These are phyloP conservation scores for Neurospora sp. DNA, from an alignment of 495 filamentous ascomycete species.

Conservation along the genomic window DNA sequence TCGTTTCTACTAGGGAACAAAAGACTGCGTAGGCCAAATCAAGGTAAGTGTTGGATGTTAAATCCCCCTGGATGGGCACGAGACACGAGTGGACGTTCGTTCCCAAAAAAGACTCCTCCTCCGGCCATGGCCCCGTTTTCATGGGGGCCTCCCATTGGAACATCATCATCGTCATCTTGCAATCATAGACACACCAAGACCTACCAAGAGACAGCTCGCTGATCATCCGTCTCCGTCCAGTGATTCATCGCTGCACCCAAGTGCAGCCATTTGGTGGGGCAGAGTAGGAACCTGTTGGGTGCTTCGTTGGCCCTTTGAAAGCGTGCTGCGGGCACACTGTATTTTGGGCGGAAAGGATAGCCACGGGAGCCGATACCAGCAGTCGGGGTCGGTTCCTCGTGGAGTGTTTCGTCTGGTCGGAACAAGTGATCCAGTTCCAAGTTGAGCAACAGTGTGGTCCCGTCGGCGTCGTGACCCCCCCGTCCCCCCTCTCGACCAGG, in stretches of 20 bases:
- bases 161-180: background rate
- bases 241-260: background rate
- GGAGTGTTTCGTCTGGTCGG: background rate
- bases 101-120: background rate
- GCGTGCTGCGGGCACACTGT: background rate
- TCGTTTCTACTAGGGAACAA: background rate
- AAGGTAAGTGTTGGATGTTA: background rate
- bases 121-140: background rate
- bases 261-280: background rate
- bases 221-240: background rate
- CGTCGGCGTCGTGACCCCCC: background rate
- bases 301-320: background rate
- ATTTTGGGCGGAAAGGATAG: background rate
- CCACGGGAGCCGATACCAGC: background rate
- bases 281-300: background rate
- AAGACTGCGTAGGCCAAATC: background rate
- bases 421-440: background rate
- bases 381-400: background rate
- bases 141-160: background rate
- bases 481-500: background rate
- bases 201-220: background rate
- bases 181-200: background rate
- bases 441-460: background rate
- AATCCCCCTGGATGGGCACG: background rate
- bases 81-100: background rate